These are phyloP conservation scores for Colletotrichum sp. DNA, from an alignment of 2,329 filamentous ascomycete genomes.

Conservation along the genomic window DNA sequence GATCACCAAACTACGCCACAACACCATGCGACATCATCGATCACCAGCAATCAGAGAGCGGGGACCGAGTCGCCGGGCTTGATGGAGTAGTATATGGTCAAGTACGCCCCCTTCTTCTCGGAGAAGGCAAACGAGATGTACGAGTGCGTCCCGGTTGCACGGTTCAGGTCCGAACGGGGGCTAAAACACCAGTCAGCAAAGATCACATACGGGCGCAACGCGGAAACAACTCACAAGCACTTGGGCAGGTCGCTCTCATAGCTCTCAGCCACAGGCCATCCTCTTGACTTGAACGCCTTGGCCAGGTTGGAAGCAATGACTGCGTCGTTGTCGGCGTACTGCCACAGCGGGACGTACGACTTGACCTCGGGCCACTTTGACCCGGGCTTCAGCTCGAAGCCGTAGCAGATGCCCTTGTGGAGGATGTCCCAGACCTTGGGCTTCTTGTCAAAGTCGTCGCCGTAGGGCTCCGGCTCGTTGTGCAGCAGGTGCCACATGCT, in stretches of 20 bases:
- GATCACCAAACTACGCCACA: not conserved
- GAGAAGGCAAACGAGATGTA: constrained; percentile 25
- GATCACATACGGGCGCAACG: not conserved
- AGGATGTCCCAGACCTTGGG: constrained; percentile 10
- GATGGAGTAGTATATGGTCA: constrained; percentile 26
- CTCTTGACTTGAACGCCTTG: constrained; percentile 9
- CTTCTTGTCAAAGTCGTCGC: constrained; percentile 14
- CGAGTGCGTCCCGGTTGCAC: constrained; percentile 16
- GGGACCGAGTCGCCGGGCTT: constrained; percentile 6
- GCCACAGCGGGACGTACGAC: constrained; percentile 30
- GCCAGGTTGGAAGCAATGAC: constrained; percentile 16
- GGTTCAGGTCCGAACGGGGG: constrained; percentile 8
- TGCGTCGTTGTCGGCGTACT: constrained; percentile 24
- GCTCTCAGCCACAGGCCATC: constrained; percentile 17
- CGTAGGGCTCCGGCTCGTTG: constrained; percentile 24
- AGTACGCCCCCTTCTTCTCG: constrained; percentile 23
- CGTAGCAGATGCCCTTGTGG: constrained; percentile 28
- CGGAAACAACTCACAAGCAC: constrained; percentile 15
- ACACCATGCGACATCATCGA: not conserved
- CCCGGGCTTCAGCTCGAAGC: constrained; percentile 29
- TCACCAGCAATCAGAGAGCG: not conserved
- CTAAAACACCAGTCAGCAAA: not conserved
- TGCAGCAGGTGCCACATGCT: constrained; percentile 30
- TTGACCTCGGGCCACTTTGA: constrained; percentile 27
- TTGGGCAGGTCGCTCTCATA: constrained; percentile 14